phyloP scores from a whole-genome alignment of 2,329 filamentous ascomycete species.

The Dryadomyces quercivorus region DNA sequence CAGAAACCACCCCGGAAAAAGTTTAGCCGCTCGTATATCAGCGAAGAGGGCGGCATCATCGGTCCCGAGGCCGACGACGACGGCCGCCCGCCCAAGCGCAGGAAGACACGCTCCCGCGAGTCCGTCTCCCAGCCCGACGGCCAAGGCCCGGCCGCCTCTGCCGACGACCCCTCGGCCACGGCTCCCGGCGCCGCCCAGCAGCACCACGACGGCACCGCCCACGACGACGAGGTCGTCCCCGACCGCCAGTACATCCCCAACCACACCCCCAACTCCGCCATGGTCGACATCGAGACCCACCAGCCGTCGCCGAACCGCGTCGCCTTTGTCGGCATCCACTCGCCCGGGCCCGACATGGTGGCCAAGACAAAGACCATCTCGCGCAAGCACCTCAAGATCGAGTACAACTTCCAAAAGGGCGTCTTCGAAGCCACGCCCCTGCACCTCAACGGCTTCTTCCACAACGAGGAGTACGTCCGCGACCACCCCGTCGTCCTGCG shows the following conservation, averaged over 20 bases:
- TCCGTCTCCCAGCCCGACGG: background rate
- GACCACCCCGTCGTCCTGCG: slow-evolving; percentile 44
- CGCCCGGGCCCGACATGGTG: slow-evolving; percentile 48
- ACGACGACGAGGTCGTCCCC: slow-evolving; percentile 22
- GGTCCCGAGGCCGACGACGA: slow-evolving; percentile 49
- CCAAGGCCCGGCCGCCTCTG: no score
- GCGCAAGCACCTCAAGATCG: slow-evolving; percentile 59
- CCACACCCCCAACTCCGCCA: slow-evolving; percentile 45
- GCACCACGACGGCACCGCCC: background rate
- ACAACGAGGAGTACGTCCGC: slow-evolving; percentile 47
- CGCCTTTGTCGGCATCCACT: slow-evolving; percentile 61
- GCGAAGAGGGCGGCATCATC: slow-evolving; percentile 57
- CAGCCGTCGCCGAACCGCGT: slow-evolving; percentile 49
- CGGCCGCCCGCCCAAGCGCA: slow-evolving; percentile 32
- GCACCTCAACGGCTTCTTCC: slow-evolving; percentile 57
- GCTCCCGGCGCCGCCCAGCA: background rate
- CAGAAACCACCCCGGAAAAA: slow-evolving; percentile 22
- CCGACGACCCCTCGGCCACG: no score
- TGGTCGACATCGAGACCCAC: slow-evolving; percentile 46
- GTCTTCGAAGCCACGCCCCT: slow-evolving; percentile 53
- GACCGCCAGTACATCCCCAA: slow-evolving; percentile 44
- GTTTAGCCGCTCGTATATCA: slow-evolving; percentile 54
- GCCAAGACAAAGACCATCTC: slow-evolving; percentile 61
- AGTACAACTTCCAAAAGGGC: slow-evolving; percentile 50
- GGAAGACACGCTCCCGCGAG: slow-evolving; percentile 21